Conservation (phyloP, 768 basidiomycete genomes). For the Tricholoma sp. region DNA sequence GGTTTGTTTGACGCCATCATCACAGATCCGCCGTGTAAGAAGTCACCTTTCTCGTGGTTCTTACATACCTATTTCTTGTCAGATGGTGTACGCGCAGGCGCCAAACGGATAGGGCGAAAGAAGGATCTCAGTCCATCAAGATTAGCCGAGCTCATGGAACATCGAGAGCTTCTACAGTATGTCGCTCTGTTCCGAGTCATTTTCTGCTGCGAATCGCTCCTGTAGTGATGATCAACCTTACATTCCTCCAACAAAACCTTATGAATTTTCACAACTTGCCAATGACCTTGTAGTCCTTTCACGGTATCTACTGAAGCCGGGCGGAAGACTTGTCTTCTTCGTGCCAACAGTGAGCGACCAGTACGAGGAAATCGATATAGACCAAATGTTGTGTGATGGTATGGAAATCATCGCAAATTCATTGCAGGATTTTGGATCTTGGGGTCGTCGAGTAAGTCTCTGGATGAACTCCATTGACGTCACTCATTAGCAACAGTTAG, state of each 20-base stretch:
- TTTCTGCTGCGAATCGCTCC: neutral
- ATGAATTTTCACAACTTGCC: constrained; percentile 1
- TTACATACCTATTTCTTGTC: neutral
- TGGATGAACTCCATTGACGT: neutral
- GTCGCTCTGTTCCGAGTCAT: constrained; percentile 16
- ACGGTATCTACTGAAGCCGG: constrained; percentile 78
- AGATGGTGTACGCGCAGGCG: constrained; percentile 92
- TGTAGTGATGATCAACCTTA: constrained; percentile 1
- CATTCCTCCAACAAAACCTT: constrained; percentile 4
- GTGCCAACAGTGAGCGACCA: constrained; percentile 89
- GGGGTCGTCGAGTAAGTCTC: constrained; percentile 80
- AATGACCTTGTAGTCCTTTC: constrained; percentile 53
- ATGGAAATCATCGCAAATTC: constrained; percentile 89
- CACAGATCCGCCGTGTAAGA: constrained; percentile 90
- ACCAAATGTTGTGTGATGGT: constrained; percentile 72
- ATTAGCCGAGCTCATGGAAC: constrained; percentile 31
- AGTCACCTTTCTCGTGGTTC: neutral
- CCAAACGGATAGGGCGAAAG: constrained; percentile 74
- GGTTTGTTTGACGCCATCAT: constrained; percentile 90
- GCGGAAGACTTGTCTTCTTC: constrained; percentile 92
- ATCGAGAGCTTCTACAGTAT: constrained; percentile 35
- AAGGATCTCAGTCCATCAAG: constrained; percentile 37
- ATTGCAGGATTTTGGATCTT: constrained; percentile 89
- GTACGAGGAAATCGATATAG: constrained; percentile 83
- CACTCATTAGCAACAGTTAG: constrained; percentile 48